Evolutionary conservation across 2,329 filamentous ascomycete species (phyloP), one percentile per base, ranked within the genome.

Genomic region (Epichloe uncinata): DNA sequence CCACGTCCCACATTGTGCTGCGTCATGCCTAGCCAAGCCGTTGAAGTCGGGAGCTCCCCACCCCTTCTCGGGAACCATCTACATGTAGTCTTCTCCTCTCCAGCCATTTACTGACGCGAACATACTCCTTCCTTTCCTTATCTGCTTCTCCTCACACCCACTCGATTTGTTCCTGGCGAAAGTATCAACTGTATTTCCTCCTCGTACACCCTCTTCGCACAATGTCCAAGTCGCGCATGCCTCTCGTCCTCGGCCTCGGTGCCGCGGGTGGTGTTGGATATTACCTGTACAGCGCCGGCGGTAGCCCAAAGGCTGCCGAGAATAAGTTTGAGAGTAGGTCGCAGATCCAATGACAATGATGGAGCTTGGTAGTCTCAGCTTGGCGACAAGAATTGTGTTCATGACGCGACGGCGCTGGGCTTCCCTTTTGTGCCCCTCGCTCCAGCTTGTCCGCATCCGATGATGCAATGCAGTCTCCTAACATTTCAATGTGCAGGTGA

Each of bases 231-330:
- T 73, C 73, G 46, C 69, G 69, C 57, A 58, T 68, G 41, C 73
- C 75, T 57, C 58, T 73, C 56, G 61, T 72, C 58, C 62, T 84
- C 59, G 84, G 82, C 59, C 68, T 81, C 57, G 78, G 74, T 52
- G 81, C 79, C 56, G 83, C 77, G 34, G 79, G 78, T 59, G 84
- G 81, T 56, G 72, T 82, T 52, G 88, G 85, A 42, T 97, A 95
- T 76, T 97, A 97, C 73, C 78, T 97, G 55, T 98, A 95, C 75
- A 75, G 71, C 47, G 85, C 90, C 15, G 91, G 91, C 54, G 90
- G 91, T 51, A 78, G 81, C 66, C 76, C 87, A 47, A 87, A 85
- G 68, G 81, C 78, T 46, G 91, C 90, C n/a, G 81, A 89, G 76
- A 86, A 91, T 74, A 75, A 93, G 67, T 77, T 86, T 58, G 86